A percentile compares a stretch with the other conserved stretches of the same genome.
Evolutionary conservation across 2,329 filamentous ascomycete species (phyloP).

Genomic region (Neonectria ditissima): DNA sequence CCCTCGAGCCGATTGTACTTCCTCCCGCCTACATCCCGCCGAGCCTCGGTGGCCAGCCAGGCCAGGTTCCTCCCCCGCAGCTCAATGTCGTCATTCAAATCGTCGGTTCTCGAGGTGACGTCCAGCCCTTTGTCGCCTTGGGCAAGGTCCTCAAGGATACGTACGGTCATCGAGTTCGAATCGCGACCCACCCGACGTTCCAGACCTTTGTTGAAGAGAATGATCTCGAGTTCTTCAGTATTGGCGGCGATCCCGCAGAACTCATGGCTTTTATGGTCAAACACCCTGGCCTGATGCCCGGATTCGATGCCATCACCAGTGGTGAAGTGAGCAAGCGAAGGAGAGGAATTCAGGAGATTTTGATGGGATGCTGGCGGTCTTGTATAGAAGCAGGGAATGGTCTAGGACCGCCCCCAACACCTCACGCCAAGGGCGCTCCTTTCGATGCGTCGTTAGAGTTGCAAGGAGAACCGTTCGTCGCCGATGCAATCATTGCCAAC

Average conservation of each 20-base stretch:
- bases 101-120: conserved; percentile 79
- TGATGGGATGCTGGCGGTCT: conserved; percentile 88
- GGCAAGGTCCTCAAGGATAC: conserved; percentile 72
- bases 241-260: conserved; percentile 80
- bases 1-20: conserved; percentile 58
- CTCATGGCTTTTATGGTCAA: conserved; percentile 94
- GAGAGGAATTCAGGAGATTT: conserved; percentile 80
- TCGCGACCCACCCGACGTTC: conserved; percentile 80
- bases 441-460: conserved; percentile 52
- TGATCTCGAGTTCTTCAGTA: conserved; percentile 79
- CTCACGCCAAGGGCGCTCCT: conserved; percentile 60
- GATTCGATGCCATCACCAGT: conserved; percentile 78
- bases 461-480: conserved; percentile 78
- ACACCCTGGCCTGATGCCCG: conserved; percentile 87
- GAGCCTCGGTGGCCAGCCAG: conserved; percentile 73
- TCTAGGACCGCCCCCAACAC: conserved; percentile 59
- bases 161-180: conserved; percentile 77
- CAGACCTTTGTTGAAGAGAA: conserved; percentile 75
- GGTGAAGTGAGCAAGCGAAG: conserved; percentile 82
- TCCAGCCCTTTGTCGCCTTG: conserved; percentile 80
- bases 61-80: conserved; percentile 66
- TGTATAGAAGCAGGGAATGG: conserved; percentile 85
- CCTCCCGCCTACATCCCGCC: conserved; percentile 79
- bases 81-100: conserved; percentile 82
- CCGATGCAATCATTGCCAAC: conserved; percentile 84